A percentile compares a stretch with the other conserved stretches of the same genome.
Conservation (phyloP, 2,329 filamentous ascomycete genomes). For the Pleochaeta shiraiana region DNA sequence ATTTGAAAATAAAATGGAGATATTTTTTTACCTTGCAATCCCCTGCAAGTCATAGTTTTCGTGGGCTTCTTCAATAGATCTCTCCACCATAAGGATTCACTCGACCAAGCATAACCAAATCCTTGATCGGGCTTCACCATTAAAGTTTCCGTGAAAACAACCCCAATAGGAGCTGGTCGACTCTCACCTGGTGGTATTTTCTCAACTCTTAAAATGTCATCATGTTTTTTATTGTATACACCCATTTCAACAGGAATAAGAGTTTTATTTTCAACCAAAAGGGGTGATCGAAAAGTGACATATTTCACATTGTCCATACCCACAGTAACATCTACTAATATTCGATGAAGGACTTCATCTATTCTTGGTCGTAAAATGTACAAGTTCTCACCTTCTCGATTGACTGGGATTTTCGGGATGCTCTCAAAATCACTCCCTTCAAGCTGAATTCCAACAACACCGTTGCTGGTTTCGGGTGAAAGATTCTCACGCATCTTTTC, state of each 20-base stretch:
- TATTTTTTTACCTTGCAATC: constrained; percentile 54
- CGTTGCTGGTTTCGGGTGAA: constrained; percentile 58
- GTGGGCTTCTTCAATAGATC: constrained; percentile 72
- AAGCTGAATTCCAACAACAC: constrained; percentile 60
- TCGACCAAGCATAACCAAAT: constrained; percentile 92
- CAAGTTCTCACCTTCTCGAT: constrained; percentile 80
- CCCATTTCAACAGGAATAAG: constrained; percentile 91
- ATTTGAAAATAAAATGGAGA: constrained; percentile 94
- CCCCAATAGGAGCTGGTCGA: constrained; percentile 76
- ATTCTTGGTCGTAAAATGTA: constrained; percentile 79
- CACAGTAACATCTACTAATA: constrained; percentile 78
- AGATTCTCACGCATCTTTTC: constrained; percentile 91
- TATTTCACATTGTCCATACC: constrained; percentile 96
- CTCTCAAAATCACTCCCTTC: constrained; percentile 90
- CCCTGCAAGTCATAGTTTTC: constrained; percentile 69
- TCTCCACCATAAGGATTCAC: constrained; percentile 77
- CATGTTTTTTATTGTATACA: constrained; percentile 69
- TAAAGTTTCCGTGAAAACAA: constrained; percentile 71
- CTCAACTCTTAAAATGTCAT: constrained; percentile 88
- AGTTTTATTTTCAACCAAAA: constrained; percentile 87
- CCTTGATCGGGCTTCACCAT: constrained; percentile 83
- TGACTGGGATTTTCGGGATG: constrained; percentile 71
- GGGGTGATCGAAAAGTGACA: constrained; percentile 80
- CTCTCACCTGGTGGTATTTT: constrained; percentile 88
- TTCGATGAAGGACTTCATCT: constrained; percentile 64